Conservation (phyloP, 176 grass and related monocot genomes). For the Triticum timopheevii region DNA sequence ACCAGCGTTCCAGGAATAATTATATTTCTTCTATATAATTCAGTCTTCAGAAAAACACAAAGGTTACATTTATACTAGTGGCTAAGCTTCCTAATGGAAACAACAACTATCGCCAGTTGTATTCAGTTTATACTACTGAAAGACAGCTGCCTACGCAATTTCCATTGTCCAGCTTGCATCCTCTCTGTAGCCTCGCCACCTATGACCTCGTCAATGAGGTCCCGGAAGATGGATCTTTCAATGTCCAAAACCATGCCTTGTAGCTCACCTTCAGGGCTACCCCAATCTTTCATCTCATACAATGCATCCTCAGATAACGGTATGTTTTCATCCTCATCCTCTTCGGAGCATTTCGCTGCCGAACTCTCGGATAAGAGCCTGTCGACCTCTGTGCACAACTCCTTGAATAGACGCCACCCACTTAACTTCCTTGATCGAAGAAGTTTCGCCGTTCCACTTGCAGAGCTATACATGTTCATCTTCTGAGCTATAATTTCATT, state of each 20-base stretch:
- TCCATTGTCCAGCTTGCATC: slow-evolving; percentile 40
- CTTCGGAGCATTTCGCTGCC: slow-evolving; percentile 29
- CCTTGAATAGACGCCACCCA: slow-evolving; percentile 63
- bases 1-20: slow-evolving; percentile 23
- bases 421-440: slow-evolving; percentile 46
- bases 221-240: slow-evolving; percentile 72
- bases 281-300: slow-evolving; percentile 54
- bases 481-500: slow-evolving; percentile 76
- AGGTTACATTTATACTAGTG: slow-evolving; percentile 42
- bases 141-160: slow-evolving; percentile 51
- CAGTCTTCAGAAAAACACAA: slow-evolving; percentile 31
- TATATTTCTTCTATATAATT: slow-evolving; percentile 57
- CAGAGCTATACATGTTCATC: slow-evolving; percentile 27
- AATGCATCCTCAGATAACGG: slow-evolving; percentile 38
- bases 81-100: slow-evolving; percentile 43
- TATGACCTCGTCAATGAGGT: slow-evolving; percentile 69
- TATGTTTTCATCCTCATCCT: slow-evolving; percentile 40
- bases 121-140: slow-evolving; percentile 48
- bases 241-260: slow-evolving; percentile 62
- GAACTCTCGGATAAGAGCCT: slow-evolving; percentile 37
- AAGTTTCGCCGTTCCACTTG: slow-evolving; percentile 18
- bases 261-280: slow-evolving; percentile 41
- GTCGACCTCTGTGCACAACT: slow-evolving; percentile 72
- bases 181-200: slow-evolving; percentile 22
- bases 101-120: not conserved